Base-by-base conservation (phyloP, 2,329 filamentous ascomycete species). In the Penicillium sp. region DNA sequence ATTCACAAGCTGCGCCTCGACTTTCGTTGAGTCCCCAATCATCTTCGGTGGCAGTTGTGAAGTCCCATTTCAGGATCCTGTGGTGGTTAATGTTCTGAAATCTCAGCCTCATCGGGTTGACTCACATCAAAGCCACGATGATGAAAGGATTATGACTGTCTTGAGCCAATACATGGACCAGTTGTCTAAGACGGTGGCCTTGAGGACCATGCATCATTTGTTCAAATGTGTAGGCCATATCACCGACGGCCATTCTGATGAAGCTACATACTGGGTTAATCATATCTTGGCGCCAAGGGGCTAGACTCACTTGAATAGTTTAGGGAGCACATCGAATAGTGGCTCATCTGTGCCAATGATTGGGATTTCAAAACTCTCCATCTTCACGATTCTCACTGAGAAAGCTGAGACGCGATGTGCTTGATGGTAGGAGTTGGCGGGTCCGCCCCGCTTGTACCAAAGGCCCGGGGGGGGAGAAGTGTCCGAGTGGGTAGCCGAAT, bases 61-160 rank as follows among this genome's bases (percentile, higher is more conserved):
- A 86, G 48, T 85, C 79, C 63, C 80, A 83, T 67, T 83, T 83
- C 40, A 85, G 64, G 14, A 83, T 82, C 65, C 83, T 85, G 44
- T 7, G 22, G 36, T 31, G 2, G 13, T 32, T 16, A 36, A 7
- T 36, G n/a, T n/a, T 36, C n/a, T n/a, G 34, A n/a, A 13, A n/a
- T 36, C n/a, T 13, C n/a, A 5, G 13, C 11, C 14, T 34, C 10
- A 9, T 4, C 13, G 36, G 6, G 1, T 32, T 60, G 42, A 67
- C 76, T 64, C 72, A 84, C 81, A 86, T 73, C 39, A 86, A 70
- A 31, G 83, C 75, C 22, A 75, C 69, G 24, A 79, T 70, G 45
- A 78, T 72, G 22, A 68, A 70, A 11, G 73, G 73, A 57, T 79
- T 76, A 47, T 77, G 76, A 10, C 74, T 77, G 42, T 73, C 70